Percentiles rank a stretch among this genome's conserved stretches.
Evolutionary conservation across 2,329 filamentous ascomycete genomes (phyloP).

Genomic region (Fusarium ambrosium): DNA sequence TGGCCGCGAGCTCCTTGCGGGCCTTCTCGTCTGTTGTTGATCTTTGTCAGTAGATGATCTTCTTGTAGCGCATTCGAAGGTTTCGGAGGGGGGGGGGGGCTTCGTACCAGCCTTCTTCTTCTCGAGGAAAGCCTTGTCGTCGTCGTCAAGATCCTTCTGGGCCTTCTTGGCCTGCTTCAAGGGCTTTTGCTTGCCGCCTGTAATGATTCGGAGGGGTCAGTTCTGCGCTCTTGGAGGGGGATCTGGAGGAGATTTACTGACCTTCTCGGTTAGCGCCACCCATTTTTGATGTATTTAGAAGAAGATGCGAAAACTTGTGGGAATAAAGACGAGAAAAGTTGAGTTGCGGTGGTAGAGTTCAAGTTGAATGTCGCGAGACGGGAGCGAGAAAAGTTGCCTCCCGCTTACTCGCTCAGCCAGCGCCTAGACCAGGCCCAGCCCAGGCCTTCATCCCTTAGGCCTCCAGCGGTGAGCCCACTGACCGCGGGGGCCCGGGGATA

Average conservation of each 20-base stretch:
- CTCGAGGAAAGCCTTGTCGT: conserved; percentile 84
- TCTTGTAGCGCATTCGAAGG: neutral
- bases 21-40: conserved; percentile 78
- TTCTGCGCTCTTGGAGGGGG: neutral
- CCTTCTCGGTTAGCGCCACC: conserved; percentile 57
- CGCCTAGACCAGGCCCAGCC: conserved; percentile 18
- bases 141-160: conserved; percentile 85
- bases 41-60: conserved; percentile 36
- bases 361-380: conserved; percentile 31
- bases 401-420: conserved; percentile 31
- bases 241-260: conserved; percentile 31
- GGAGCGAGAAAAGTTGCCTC: conserved; percentile 44
- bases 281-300: conserved; percentile 47
- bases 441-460: conserved; percentile 22
- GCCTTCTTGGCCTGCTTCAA: conserved; percentile 92
- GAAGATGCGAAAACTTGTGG: conserved; percentile 13
- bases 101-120: conserved; percentile 86
- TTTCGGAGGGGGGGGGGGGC: neutral
- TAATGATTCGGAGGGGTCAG: conserved; percentile 53
- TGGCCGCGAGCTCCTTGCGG: conserved; percentile 84
- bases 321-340: conserved; percentile 31
- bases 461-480: conserved; percentile 32
- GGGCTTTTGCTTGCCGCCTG: conserved; percentile 86
- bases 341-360: conserved; percentile 13
- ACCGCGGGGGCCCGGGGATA: conserved; percentile 25